A percentile compares a stretch with the other conserved stretches of the same genome.
These are phyloP conservation scores for Hansenula sp. DNA, from an alignment of 1,139 yeast genomes.

Conservation along the genomic window DNA sequence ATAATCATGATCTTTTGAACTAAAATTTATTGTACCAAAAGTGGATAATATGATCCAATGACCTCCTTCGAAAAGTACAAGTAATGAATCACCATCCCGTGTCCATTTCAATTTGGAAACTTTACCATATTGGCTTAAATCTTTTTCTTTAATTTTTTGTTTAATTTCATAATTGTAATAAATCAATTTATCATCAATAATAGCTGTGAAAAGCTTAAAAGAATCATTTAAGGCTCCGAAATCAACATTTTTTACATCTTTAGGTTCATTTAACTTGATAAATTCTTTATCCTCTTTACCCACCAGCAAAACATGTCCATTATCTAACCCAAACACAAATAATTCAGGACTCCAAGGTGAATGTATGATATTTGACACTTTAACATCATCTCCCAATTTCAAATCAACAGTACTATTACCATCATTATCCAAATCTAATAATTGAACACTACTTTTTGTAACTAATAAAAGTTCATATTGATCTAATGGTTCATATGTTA, in stretches of 20 bases:
- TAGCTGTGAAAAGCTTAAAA: constrained; percentile 19
- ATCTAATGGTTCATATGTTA: constrained; percentile 29
- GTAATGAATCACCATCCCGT: constrained; percentile 23
- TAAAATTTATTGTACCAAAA: constrained; percentile 31
- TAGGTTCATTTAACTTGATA: neutral
- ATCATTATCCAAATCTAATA: constrained; percentile 31
- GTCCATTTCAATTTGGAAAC: constrained; percentile 23
- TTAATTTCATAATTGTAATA: constrained; percentile 13
- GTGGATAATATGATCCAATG: constrained; percentile 31
- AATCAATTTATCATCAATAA: constrained; percentile 12
- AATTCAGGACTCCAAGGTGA: constrained; percentile 23
- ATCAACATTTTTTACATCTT: constrained; percentile 1
- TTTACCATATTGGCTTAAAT: constrained; percentile 13
- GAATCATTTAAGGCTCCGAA: constrained; percentile 11
- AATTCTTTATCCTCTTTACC: neutral
- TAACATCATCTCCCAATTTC: constrained; percentile 19
- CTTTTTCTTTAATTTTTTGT: constrained; percentile 4
- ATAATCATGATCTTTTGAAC: constrained; percentile 30
- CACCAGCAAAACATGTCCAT: neutral
- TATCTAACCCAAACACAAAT: constrained; percentile 21
- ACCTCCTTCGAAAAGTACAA: constrained; percentile 25
- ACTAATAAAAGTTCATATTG: constrained; percentile 29
- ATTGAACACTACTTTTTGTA: constrained; percentile 37
- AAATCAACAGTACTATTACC: constrained; percentile 21
- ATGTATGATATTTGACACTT: constrained; percentile 15